These are phyloP conservation scores for Acacia pycnantha DNA, from an alignment of 331 rosid genomes.

Conservation along the genomic window DNA sequence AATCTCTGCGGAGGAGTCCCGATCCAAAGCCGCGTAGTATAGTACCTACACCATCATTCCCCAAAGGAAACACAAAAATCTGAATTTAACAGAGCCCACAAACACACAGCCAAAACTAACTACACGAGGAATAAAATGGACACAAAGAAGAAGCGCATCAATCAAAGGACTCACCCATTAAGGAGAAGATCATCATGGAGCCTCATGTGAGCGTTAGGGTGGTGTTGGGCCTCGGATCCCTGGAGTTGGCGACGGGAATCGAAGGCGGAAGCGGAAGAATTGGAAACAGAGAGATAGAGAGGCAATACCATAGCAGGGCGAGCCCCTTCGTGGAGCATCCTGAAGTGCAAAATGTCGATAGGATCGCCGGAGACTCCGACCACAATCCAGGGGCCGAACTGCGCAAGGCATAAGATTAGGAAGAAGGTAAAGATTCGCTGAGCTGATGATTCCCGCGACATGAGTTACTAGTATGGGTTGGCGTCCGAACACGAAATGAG, in stretches of 20 bases:
- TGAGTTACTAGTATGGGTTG: slow-evolving; percentile 3
- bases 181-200: slow-evolving; percentile 91
- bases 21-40: slow-evolving; percentile 89
- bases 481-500: not conserved
- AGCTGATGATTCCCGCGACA: slow-evolving; percentile 33
- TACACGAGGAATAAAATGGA: not conserved
- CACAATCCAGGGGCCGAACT: slow-evolving; percentile 1
- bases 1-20: slow-evolving; percentile 95
- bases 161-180: slow-evolving; percentile 53
- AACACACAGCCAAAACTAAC: not conserved
- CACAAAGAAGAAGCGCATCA: not conserved
- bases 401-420: slow-evolving; percentile 24
- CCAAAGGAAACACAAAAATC: not conserved
- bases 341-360: slow-evolving; percentile 34
- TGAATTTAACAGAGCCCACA: not conserved
- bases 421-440: slow-evolving; percentile 24
- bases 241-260: slow-evolving; percentile 64
- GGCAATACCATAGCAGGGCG: slow-evolving; percentile 75
- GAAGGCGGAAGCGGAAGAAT: slow-evolving; percentile 36
- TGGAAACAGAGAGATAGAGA: slow-evolving; percentile 52
- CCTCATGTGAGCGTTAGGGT: slow-evolving; percentile 80
- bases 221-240: slow-evolving; percentile 45
- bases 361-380: slow-evolving; percentile 34
- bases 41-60: slow-evolving; percentile 41
- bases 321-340: slow-evolving; percentile 20